Evolutionary conservation across 768 basidiomycete species (phyloP), one percentile per base, ranked within the genome.

Genomic region (Rhodotorula babjevae): DNA sequence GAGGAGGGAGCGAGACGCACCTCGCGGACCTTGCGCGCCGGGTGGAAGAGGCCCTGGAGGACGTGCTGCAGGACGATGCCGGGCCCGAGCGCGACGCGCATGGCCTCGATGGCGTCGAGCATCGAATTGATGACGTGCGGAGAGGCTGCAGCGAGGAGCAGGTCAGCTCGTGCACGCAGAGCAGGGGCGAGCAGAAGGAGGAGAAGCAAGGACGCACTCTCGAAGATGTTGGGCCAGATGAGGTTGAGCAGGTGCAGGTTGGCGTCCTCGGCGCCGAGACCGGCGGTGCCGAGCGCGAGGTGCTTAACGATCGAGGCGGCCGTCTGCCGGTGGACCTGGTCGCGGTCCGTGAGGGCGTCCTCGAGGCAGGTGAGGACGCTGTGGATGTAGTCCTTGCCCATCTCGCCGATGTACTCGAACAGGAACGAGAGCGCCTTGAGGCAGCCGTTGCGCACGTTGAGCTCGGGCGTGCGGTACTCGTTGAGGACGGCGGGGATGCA

Each of bases 251-350:
- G 82, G 79, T 99, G 96, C 64, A 93, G 86, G 87, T 98, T 91
- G 21, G 95, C 95, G 82, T 99, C 96, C 82, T 99, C 96, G 78
- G 93, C 94, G 1, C 96, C 95, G 40, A 98, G 86, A 59, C 96
- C 96, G 1, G 96, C 94, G 12, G 96, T 93, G 56, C 96, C 96
- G 44, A 99, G 86, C 8, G 96, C 93, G 58, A 99, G 83, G 80
- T 99, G 96, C 83, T 98, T 98, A 78, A 99, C 95, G 77, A 99
- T 99, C 16, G 95, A 93, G 77, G 91, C 92, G 6, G 95, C 93
- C 1, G 96, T 99, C 81, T 99, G 96, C 68, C 96, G 89, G 80
- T 98, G 96, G 40, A 99, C 96, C 65, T 96, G 89, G 80, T 99
- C 96, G 67, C 96, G 90, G 80, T 99, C 96, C 40, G 96, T 98